These are phyloP conservation scores for Colletotrichum gigasporum DNA, from an alignment of 2,329 filamentous ascomycete species.

Conservation along the genomic window DNA sequence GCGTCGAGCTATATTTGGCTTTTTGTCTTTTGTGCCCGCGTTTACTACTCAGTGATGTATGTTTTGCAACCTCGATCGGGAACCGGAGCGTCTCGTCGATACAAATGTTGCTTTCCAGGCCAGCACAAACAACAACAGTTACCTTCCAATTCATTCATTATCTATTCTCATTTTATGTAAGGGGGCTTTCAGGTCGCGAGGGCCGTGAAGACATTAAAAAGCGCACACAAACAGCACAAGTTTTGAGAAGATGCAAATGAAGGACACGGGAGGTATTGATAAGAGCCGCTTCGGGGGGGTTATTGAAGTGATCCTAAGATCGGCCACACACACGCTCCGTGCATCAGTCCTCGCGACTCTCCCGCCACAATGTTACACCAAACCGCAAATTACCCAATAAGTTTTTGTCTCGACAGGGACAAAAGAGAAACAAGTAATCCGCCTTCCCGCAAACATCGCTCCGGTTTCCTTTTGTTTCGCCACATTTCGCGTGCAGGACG, in stretches of 20 bases:
- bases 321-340: neutral
- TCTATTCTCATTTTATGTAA: neutral
- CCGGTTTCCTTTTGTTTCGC: slow-evolving; percentile 7
- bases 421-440: neutral
- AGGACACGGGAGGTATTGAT: neutral
- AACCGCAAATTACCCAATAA: neutral
- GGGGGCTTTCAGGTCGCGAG: neutral
- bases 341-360: neutral
- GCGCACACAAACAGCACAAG: neutral
- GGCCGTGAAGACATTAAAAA: neutral
- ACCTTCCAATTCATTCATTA: neutral
- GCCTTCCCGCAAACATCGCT: neutral
- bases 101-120: too few species aligned
- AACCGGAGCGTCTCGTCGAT: too few species aligned
- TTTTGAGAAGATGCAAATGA: too few species aligned
- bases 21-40: too few species aligned
- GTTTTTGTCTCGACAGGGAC: neutral
- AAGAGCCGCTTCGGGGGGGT: neutral
- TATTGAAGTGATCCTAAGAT: slow-evolving; percentile 4
- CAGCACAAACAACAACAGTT: neutral
- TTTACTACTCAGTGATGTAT: too few species aligned
- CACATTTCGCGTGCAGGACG: neutral
- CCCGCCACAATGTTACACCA: neutral
- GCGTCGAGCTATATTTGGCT: slow-evolving; percentile 20
- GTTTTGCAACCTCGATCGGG: neutral